Evolutionary conservation across 108 stramenopile genomes (phyloP), one percentile per base, ranked within the genome.

Genomic region (Hondaea fermentalgiana): DNA sequence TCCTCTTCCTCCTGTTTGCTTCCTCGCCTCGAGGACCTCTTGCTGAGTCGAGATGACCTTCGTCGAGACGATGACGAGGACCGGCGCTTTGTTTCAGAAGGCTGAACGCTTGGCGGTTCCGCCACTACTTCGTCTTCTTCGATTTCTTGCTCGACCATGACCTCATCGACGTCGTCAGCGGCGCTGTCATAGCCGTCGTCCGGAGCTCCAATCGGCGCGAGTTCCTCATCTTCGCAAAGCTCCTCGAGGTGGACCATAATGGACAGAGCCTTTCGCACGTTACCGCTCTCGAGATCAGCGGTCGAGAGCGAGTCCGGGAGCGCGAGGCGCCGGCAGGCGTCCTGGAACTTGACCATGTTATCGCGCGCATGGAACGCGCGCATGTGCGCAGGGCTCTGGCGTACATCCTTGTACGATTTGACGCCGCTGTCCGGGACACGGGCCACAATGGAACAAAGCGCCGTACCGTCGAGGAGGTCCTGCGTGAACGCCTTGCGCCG

Each of bases 331-430:
- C 76, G 76, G 51, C 76, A 83, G 6, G 76, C 76, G 76, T 83
- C 76, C 76, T 83, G 76, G 51, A 83, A 83, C 23, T 53, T 83
- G 49, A 83, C 76, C 76, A 83, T 83, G 76, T 83, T 83, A 53
- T 83, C 76, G n/a, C 76, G 45, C 49, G 49, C 76, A 17, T 83
- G 45, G 23, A 83, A 83, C 8, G 51, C 25, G 23, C 51, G 76
- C 51, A 53, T 12, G 23, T 83, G 76, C 23, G 45, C 49, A 12
- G 76, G 76, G 76, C 76, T 83, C 49, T 47, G 14, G 3, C 51
- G 45, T 16, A 35, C 76, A 53, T 83, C 51, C 12, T 83, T 47
- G 45, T 25, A 47, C 14, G 45, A n/a, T 23, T 55, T 83, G 76
- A 83, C 76, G 10, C 76, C 76, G 51, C 76, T 83, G 76, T 83